phyloP scores from a whole-genome alignment of 1,284 basidiomycete genomes.

The Rhodotorula mucilaginosa region DNA sequence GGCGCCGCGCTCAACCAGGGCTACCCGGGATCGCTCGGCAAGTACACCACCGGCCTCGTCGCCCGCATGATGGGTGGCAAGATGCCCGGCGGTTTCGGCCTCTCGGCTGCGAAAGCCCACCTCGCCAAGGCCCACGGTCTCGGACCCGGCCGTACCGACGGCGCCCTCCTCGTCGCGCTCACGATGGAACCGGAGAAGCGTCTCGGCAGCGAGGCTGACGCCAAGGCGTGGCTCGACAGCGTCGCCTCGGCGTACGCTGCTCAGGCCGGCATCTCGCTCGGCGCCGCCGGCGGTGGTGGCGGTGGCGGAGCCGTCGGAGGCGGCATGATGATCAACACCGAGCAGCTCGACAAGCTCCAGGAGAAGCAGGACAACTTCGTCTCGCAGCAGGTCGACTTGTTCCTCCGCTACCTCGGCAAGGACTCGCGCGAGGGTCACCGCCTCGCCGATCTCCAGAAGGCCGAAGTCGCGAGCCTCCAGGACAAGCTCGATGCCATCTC shows the following conservation, averaged over 20 bases:
- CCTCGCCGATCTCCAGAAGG: slow-evolving; percentile 81
- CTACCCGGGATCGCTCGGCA: slow-evolving; percentile 80
- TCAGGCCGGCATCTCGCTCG: slow-evolving; percentile 79
- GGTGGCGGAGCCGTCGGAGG: slow-evolving; percentile 42
- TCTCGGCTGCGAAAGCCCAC: slow-evolving; percentile 82
- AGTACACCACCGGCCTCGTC: slow-evolving; percentile 85
- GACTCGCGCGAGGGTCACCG: slow-evolving; percentile 90
- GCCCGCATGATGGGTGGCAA: slow-evolving; percentile 90
- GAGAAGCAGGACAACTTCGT: slow-evolving; percentile 89
- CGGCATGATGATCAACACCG: slow-evolving; percentile 78
- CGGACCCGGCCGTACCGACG: slow-evolving; percentile 81
- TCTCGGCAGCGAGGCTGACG: slow-evolving; percentile 84
- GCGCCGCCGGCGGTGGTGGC: slow-evolving; percentile 52
- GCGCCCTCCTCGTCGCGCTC: slow-evolving; percentile 81
- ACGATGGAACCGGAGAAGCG: slow-evolving; percentile 94
- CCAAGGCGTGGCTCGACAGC: slow-evolving; percentile 87
- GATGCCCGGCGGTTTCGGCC: slow-evolving; percentile 98
- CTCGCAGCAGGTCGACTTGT: slow-evolving; percentile 87
- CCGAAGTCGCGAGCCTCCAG: slow-evolving; percentile 69
- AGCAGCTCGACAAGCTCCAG: slow-evolving; percentile 96
- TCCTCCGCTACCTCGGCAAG: slow-evolving; percentile 91
- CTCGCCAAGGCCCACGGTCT: slow-evolving; percentile 91
- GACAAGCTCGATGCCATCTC: slow-evolving; percentile 80
- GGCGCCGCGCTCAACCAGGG: slow-evolving; percentile 79
- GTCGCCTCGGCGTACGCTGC: slow-evolving; percentile 84